Evolutionary conservation across 2,329 filamentous ascomycete genomes (phyloP), one percentile per base, ranked within the genome.

Genomic region (Diplodia scrobiculata): DNA sequence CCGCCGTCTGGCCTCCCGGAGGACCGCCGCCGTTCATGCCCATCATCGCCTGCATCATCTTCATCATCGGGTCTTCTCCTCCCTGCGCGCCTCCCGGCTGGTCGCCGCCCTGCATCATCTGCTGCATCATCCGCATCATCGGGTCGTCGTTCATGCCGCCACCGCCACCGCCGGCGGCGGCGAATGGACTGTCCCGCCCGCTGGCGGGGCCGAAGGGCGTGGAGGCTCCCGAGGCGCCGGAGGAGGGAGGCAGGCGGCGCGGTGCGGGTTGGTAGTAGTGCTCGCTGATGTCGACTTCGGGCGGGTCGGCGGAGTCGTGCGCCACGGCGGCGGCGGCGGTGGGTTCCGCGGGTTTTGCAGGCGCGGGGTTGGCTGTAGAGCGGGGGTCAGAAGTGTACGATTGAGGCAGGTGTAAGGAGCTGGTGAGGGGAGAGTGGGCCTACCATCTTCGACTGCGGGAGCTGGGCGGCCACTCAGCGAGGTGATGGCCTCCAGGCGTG

Each of bases 281-380:
- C 69, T 89, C 79, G n/a, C 89, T 91, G 70, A 94, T 92, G 75
- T 93, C 90, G 69, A 91, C 84, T 76, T 92, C 91, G 5, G 88
- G 89, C 5, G 90, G 90, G 66, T 83, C 86, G 66, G 75, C 74
- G n/a, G 67, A 29, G 77, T 64, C 32, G 72, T 69, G 41, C 53
- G 70, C 72, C 73, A 54, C n/a, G 36, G 66, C 21, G 38, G 52
- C 34, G 66, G 68, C n/a, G 69, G 74, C 69, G 73, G 72, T 68
- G 69, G 51, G 50, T 10, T 47, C 14, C 21, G 51, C 19, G n/a
- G 38, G 72, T 69, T 68, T 54, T 68, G 68, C 50, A n/a, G 50
- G 54, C 10, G 53, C 11, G 7, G 51, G 21, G n/a, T 29, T 45
- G 34, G 65, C 41, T 62, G 32, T 17, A 13, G 45, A 19, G n/a